These are phyloP conservation scores for Wickerhamomyces strasburgensis DNA, from an alignment of 805 yeast genomes.

Conservation along the genomic window DNA sequence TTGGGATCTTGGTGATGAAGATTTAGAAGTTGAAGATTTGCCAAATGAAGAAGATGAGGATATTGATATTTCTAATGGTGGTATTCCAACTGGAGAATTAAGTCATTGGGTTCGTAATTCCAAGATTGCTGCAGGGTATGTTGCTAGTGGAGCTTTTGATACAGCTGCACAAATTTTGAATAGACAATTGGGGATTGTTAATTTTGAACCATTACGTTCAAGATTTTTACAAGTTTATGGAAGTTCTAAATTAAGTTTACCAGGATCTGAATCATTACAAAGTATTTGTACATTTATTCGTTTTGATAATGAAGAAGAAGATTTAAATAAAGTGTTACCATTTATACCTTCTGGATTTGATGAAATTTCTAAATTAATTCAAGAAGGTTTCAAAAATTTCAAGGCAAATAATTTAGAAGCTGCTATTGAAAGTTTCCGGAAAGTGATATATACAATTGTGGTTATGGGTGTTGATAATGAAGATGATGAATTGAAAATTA, in stretches of 20 bases:
- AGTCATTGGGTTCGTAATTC: slow-evolving; percentile 85
- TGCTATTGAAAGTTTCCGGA: slow-evolving; percentile 77
- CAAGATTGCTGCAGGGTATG: slow-evolving; percentile 84
- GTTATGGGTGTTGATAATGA: slow-evolving; percentile 65
- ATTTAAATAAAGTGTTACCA: slow-evolving; percentile 50
- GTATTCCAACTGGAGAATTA: slow-evolving; percentile 42
- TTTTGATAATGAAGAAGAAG: slow-evolving; percentile 52
- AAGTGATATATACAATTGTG: slow-evolving; percentile 69
- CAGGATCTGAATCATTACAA: slow-evolving; percentile 66
- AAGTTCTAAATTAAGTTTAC: slow-evolving; percentile 68
- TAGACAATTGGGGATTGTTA: slow-evolving; percentile 81
- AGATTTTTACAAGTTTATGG: slow-evolving; percentile 83
- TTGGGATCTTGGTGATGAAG: slow-evolving; percentile 83
- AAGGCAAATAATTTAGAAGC: slow-evolving; percentile 76
- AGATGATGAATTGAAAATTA: slow-evolving; percentile 73
- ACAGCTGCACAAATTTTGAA: slow-evolving; percentile 90
- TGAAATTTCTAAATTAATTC: slow-evolving; percentile 49
- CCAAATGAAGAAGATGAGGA: slow-evolving; percentile 53
- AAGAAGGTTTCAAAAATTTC: slow-evolving; percentile 77
- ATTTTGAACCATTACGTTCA: slow-evolving; percentile 81
- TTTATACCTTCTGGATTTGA: slow-evolving; percentile 69
- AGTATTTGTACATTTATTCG: slow-evolving; percentile 67
- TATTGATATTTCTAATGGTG: slow-evolving; percentile 30
- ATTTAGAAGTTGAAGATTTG: slow-evolving; percentile 55
- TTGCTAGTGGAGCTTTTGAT: slow-evolving; percentile 95